phyloP scores from a whole-genome alignment of 106 monocot genomes.

The Alisma plantagoaquatica region DNA sequence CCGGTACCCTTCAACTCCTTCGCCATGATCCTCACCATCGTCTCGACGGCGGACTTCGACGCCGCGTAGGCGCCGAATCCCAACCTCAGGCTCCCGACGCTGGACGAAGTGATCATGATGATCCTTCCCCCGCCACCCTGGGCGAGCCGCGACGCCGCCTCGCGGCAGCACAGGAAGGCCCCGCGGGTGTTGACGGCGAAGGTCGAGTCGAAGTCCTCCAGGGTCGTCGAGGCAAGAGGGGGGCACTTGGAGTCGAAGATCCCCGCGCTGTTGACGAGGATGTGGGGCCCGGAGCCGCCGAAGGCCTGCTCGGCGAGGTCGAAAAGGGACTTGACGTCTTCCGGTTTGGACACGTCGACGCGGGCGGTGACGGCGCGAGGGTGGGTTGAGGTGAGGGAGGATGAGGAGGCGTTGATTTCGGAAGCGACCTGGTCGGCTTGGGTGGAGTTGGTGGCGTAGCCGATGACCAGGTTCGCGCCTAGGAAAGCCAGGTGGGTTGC shows the following conservation, averaged over 20 bases:
- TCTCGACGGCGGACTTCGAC: conserved; percentile 27
- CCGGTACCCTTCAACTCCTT: conserved; percentile 23
- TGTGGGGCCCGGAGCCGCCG: conserved; percentile 12
- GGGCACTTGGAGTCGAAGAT: conserved; percentile 10
- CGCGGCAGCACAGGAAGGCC: conserved; percentile 10
- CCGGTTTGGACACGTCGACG: too few species aligned
- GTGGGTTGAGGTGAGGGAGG: conserved; percentile 1
- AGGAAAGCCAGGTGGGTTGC: conserved; percentile 20
- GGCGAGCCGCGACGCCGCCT: conserved; percentile 8
- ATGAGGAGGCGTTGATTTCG: too few species aligned
- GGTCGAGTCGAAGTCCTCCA: too few species aligned
- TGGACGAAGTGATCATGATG: conserved; percentile 1
- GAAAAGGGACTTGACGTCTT: too few species aligned
- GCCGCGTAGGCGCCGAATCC: conserved; percentile 5
- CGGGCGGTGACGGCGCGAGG: too few species aligned
- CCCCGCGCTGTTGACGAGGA: conserved; percentile 10
- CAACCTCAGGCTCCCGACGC: neutral
- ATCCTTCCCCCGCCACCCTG: too few species aligned
- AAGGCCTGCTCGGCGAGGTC: conserved; percentile 8
- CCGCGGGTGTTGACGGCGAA: conserved; percentile 12
- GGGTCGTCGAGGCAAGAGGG: neutral
- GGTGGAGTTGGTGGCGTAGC: conserved; percentile 4
- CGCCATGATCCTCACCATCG: conserved; percentile 28
- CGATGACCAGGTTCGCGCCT: conserved; percentile 10
- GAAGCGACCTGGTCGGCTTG: conserved; percentile 1